Percentiles rank a stretch among this genome's conserved stretches.
phyloP scores from a whole-genome alignment of 169 alveolate genomes.

The Perkinsus marinus region DNA sequence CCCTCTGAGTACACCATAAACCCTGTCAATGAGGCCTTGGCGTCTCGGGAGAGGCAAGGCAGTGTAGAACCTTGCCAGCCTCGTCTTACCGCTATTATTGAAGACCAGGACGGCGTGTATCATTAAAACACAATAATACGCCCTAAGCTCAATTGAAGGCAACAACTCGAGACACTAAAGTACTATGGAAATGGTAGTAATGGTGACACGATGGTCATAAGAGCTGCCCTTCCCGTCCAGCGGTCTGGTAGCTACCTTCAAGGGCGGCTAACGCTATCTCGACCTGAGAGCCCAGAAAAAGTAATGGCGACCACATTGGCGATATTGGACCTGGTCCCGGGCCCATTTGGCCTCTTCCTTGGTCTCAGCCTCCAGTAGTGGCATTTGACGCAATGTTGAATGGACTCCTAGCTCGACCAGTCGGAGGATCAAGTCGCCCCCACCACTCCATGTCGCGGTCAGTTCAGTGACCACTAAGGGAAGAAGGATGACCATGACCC shows the following conservation, averaged over 20 bases:
- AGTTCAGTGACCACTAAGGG: neutral
- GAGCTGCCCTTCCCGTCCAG: too few species aligned
- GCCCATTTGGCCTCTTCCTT: neutral
- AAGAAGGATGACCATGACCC: neutral
- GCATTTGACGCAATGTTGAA: neutral
- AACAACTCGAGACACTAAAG: neutral
- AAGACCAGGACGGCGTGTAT: slow-evolving; percentile 53
- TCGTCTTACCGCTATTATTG: slow-evolving; percentile 58
- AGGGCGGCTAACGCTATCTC: too few species aligned
- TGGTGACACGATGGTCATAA: too few species aligned
- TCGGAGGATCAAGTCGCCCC: neutral
- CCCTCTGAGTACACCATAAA: neutral
- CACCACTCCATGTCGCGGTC: neutral
- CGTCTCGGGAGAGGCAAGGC: slow-evolving; percentile 28
- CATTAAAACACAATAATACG: slow-evolving; percentile 22
- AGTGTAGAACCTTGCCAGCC: slow-evolving; percentile 61
- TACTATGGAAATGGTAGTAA: too few species aligned
- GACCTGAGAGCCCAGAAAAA: too few species aligned
- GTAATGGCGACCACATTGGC: too few species aligned
- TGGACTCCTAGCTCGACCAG: neutral
- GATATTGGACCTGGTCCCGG: neutral
- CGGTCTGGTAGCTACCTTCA: too few species aligned
- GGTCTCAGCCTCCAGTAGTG: neutral
- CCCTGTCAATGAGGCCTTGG: neutral
- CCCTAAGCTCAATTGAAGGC: neutral